Evolutionary conservation across 306 rosid species (phyloP).

Genomic region (Sophora flavescens): DNA sequence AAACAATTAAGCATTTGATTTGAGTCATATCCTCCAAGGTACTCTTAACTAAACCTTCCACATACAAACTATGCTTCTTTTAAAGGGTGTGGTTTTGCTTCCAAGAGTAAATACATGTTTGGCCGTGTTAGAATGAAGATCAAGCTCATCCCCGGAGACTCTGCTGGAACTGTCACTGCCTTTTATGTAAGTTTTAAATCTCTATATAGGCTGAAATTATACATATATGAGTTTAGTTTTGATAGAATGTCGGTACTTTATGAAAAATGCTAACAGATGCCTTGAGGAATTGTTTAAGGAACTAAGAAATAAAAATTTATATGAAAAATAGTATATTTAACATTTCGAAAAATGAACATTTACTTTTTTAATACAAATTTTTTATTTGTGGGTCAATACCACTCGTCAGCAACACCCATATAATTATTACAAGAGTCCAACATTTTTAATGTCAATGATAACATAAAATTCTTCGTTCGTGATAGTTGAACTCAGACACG

Average conservation of each 20-base stretch:
- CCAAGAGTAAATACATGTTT: conserved; percentile 72
- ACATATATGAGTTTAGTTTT: too few relatives aligned
- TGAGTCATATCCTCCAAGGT: background rate
- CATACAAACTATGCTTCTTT: background rate
- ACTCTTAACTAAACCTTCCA: background rate
- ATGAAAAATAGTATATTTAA: too few relatives aligned
- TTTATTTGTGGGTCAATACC: too few relatives aligned
- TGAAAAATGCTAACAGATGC: too few relatives aligned
- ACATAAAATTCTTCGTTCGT: background rate
- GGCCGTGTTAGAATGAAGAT: conserved; percentile 98
- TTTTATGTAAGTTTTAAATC: conserved; percentile 68
- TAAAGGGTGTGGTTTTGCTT: conserved; percentile 92
- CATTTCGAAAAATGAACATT: too few relatives aligned
- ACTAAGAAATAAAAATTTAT: too few relatives aligned
- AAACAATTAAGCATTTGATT: background rate
- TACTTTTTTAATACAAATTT: too few relatives aligned
- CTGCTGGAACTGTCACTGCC: conserved; percentile 97
- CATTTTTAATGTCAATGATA: too few relatives aligned
- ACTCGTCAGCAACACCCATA: too few relatives aligned
- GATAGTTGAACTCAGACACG: conserved; percentile 78
- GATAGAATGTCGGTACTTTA: too few relatives aligned
- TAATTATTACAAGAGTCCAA: too few relatives aligned
- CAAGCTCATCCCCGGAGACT: conserved; percentile 91
- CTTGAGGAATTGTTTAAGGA: too few relatives aligned
- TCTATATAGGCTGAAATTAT: background rate